Evolutionary conservation across 2,329 filamentous ascomycete genomes (phyloP).

Genomic region (Monilinia laxa): DNA sequence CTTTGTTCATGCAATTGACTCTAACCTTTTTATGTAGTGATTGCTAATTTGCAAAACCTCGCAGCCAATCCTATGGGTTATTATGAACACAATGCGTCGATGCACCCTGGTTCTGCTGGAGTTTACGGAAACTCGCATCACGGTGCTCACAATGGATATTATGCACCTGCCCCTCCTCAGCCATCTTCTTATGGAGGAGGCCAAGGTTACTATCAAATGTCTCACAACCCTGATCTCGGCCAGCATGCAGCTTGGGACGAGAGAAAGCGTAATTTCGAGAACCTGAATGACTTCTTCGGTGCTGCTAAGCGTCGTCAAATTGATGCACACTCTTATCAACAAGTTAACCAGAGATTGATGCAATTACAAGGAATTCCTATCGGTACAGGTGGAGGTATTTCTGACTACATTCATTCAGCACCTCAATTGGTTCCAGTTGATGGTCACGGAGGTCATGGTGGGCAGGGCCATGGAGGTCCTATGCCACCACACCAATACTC

Average conservation of each 20-base stretch:
- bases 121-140: constrained; percentile 55
- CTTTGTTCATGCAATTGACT: constrained; percentile 32
- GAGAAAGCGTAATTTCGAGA: constrained; percentile 82
- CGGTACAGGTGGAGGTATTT: constrained; percentile 49
- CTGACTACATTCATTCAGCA: constrained; percentile 56
- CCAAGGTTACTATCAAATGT: constrained; percentile 76
- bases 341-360: constrained; percentile 85
- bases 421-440: constrained; percentile 57
- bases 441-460: constrained; percentile 44
- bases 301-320: constrained; percentile 89
- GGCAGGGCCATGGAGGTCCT: constrained; percentile 47
- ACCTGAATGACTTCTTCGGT: constrained; percentile 87
- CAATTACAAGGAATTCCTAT: constrained; percentile 72
- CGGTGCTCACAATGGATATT: constrained; percentile 51
- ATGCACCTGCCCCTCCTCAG: constrained; percentile 48
- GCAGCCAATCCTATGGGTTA: constrained; percentile 45
- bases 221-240: constrained; percentile 62
- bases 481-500: constrained; percentile 78
- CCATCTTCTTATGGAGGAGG: constrained; percentile 55
- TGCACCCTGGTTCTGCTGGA: constrained; percentile 53
- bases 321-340: constrained; percentile 83
- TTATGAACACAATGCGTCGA: constrained; percentile 63
- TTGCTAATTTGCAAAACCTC: constrained; percentile 40
- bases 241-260: constrained; percentile 65
- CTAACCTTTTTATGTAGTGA: constrained; percentile 36